These are phyloP conservation scores for Phytophthora colocasiae DNA, from an alignment of 352 stramenopile genomes.

Conservation along the genomic window DNA sequence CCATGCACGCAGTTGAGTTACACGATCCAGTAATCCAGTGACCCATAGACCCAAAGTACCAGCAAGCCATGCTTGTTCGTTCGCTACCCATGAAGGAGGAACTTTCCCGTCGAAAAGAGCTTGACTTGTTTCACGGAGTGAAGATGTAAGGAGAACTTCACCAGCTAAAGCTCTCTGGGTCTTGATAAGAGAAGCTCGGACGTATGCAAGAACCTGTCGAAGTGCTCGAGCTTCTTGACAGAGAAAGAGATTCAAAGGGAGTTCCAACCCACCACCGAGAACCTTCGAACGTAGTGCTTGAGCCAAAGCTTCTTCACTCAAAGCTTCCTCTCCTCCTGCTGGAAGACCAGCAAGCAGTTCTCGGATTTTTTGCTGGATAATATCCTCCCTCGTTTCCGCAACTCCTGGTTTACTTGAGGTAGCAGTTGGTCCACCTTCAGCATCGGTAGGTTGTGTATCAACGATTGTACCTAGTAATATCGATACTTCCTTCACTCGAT, in stretches of 20 bases:
- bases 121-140: slow-evolving; percentile 64
- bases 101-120: slow-evolving; percentile 80
- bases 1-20: slow-evolving; percentile 67
- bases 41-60: slow-evolving; percentile 76
- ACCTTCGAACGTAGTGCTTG: slow-evolving; percentile 57
- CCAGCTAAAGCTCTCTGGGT: slow-evolving; percentile 66
- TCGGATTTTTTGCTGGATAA: slow-evolving; percentile 65
- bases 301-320: slow-evolving; percentile 41
- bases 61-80: slow-evolving; percentile 81
- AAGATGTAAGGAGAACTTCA: slow-evolving; percentile 63
- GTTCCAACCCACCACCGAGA: slow-evolving; percentile 61
- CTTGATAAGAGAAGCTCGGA: slow-evolving; percentile 58
- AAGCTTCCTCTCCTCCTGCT: slow-evolving; percentile 50
- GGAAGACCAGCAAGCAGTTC: slow-evolving; percentile 62
- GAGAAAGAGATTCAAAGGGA: slow-evolving; percentile 81
- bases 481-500: slow-evolving; percentile 79
- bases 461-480: slow-evolving; percentile 66
- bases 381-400: slow-evolving; percentile 64
- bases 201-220: slow-evolving; percentile 60
- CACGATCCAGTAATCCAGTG: slow-evolving; percentile 63
- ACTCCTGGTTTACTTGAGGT: slow-evolving; percentile 10
- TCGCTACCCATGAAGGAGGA: slow-evolving; percentile 56
- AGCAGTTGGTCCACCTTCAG: slow-evolving; percentile 21
- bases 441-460: slow-evolving; percentile 73
- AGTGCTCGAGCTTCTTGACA: slow-evolving; percentile 79